Evolutionary conservation across 805 yeast species (phyloP), one percentile per base, ranked within the genome.

Genomic region (Starmerella ratchasimensis): DNA sequence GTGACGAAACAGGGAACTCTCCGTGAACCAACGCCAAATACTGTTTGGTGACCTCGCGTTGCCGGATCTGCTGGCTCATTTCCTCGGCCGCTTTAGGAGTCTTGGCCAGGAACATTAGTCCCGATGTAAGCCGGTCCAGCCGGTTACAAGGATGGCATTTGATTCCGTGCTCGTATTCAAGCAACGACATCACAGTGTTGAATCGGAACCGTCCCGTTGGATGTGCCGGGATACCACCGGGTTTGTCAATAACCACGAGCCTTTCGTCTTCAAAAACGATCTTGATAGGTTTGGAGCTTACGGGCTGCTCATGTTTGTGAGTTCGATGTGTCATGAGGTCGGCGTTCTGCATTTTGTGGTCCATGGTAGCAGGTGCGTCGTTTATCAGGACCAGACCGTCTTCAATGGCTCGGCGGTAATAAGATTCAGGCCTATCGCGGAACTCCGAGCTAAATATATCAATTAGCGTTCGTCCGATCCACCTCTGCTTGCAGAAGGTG

Each of bases 151-250:
- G 80, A 54, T 84, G 94, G 1, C 79, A 88, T 2, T 61, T 59
- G 29, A 69, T 61, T 1, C 76, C 77, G 42, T 65, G 56, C 49
- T 86, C 93, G 38, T 73, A 71, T 55, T 81, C 76, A 47, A 90
- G 58, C 3, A 83, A 71, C 55, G 76, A 77, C 9, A 93, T 80
- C 16, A 82, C 69, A 0, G 93, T 72, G 54, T 88, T 88, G 56
- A 69, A 81, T 40, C 88, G 62, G 58, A 74, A 88, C 39, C 64
- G 48, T 3, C 97, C 98, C 0, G 95, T 79, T 3, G 98, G 97
- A 56, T 90, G 98, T 0, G 82, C 94, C 0, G 98, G 96, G 2
- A 90, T 68, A 0, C 98, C 96, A 3, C 90, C 70, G 0, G 98
- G 98, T 47, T 90, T 90, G 56, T 88, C 94, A 17, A 90, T 76